Evolutionary conservation across 1,284 basidiomycete species (phyloP).

Genomic region (Kwoniella shivajii): DNA sequence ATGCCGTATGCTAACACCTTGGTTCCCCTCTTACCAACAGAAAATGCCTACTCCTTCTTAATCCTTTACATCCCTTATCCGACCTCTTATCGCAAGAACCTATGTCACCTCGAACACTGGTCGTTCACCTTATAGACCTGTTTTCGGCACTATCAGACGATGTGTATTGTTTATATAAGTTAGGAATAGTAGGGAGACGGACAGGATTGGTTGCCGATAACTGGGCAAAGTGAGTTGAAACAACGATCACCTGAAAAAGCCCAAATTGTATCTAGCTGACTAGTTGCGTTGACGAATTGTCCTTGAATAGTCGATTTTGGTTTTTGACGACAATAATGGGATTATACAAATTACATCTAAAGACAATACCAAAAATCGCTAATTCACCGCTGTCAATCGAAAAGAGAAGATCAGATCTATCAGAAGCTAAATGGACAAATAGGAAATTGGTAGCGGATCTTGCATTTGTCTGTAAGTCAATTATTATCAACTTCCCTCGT

Average conservation of each 20-base stretch:
- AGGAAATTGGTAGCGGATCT: slow-evolving; percentile 47
- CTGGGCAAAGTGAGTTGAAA: slow-evolving; percentile 36
- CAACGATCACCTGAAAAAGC: no score
- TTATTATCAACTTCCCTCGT: neutral
- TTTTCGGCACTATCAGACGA: slow-evolving; percentile 44
- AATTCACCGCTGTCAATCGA: slow-evolving; percentile 8
- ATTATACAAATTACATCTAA: slow-evolving; percentile 39
- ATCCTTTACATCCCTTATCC: slow-evolving; percentile 45
- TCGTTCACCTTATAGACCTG: slow-evolving; percentile 46
- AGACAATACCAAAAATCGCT: slow-evolving; percentile 28
- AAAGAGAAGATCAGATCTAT: slow-evolving; percentile 11
- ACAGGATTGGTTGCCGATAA: slow-evolving; percentile 34
- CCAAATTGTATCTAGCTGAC: neutral
- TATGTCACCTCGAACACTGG: slow-evolving; percentile 40
- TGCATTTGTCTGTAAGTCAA: slow-evolving; percentile 48
- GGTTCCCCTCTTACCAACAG: slow-evolving; percentile 16
- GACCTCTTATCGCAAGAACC: slow-evolving; percentile 45
- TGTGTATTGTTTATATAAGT: slow-evolving; percentile 40
- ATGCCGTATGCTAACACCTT: neutral
- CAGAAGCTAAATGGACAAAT: slow-evolving; percentile 39
- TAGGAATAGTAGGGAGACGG: slow-evolving; percentile 37
- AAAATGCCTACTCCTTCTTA: slow-evolving; percentile 50
- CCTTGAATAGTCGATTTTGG: slow-evolving; percentile 44
- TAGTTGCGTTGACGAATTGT: neutral
- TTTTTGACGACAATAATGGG: slow-evolving; percentile 43